Percentiles rank a stretch among this genome's conserved stretches.
Conservation (phyloP, 2,329 filamentous ascomycete species). For the Neoascochyta sp. region DNA sequence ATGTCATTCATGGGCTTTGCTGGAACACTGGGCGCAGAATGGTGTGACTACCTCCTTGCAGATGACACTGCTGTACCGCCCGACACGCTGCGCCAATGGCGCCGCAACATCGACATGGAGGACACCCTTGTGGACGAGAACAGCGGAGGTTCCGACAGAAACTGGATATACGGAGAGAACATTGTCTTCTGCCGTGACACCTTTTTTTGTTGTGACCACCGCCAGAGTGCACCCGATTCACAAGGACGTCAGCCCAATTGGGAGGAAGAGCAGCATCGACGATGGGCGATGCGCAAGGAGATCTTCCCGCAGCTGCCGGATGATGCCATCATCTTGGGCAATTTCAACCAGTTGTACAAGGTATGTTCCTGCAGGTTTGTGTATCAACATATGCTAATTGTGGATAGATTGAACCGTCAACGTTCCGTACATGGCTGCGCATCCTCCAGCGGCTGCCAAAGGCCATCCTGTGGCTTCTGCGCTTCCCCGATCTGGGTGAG, state of each 20-base stretch:
- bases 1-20: constrained; percentile 99
- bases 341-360: constrained; percentile 99
- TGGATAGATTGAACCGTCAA: constrained; percentile 85
- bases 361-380: constrained; percentile 47
- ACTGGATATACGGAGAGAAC: constrained; percentile 96
- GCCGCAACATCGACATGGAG: constrained; percentile 69
- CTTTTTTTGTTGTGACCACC: constrained; percentile 97
- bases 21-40: constrained; percentile 90
- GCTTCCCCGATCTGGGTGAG: constrained; percentile 92
- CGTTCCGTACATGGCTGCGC: constrained; percentile 91
- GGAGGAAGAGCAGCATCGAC: constrained; percentile 74
- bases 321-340: constrained; percentile 85
- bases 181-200: constrained; percentile 92
- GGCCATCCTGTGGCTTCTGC: constrained; percentile 89
- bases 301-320: constrained; percentile 80
- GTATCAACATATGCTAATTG: constrained; percentile 11
- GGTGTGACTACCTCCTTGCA: constrained; percentile 96
- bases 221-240: constrained; percentile 77
- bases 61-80: constrained; percentile 82
- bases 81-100: constrained; percentile 74
- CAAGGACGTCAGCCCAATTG: constrained; percentile 65
- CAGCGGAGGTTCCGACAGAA: constrained; percentile 64
- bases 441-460: constrained; percentile 83
- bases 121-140: constrained; percentile 63
- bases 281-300: constrained; percentile 92